These are phyloP conservation scores for Metschnikowia cerradonensis DNA, from an alignment of 805 yeast genomes.

Conservation along the genomic window DNA sequence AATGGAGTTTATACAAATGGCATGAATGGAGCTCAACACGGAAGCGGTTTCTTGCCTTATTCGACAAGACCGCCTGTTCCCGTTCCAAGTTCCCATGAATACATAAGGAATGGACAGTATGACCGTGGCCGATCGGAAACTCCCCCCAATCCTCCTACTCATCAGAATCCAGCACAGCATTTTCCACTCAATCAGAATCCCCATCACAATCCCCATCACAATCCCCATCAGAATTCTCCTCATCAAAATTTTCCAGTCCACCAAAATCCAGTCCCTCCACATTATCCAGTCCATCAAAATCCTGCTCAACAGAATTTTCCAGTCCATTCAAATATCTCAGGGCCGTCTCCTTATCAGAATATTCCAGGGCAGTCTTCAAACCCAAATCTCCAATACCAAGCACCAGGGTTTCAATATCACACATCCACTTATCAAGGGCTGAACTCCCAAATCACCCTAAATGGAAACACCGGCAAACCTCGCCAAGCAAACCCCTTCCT, in stretches of 20 bases:
- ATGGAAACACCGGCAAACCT: neutral
- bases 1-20: no score
- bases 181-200: neutral
- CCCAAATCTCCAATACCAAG: no score
- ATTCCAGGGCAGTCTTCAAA: no score
- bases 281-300: no score
- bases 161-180: neutral
- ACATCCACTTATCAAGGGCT: no score
- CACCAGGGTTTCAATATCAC: neutral
- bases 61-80: neutral
- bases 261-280: no score
- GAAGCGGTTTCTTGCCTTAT: neutral
- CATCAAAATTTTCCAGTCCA: neutral
- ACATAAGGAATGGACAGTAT: neutral
- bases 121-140: neutral
- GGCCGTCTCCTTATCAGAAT: no score
- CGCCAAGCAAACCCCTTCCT: slow-evolving; percentile 1
- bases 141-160: neutral
- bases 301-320: no score
- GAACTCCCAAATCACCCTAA: neutral
- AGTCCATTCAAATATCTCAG: no score
- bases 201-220: neutral
- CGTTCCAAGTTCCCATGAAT: neutral
- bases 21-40: neutral
- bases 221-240: neutral